Evolutionary conservation across 495 filamentous ascomycete genomes (phyloP).

Genomic region (Tuber borchii): DNA sequence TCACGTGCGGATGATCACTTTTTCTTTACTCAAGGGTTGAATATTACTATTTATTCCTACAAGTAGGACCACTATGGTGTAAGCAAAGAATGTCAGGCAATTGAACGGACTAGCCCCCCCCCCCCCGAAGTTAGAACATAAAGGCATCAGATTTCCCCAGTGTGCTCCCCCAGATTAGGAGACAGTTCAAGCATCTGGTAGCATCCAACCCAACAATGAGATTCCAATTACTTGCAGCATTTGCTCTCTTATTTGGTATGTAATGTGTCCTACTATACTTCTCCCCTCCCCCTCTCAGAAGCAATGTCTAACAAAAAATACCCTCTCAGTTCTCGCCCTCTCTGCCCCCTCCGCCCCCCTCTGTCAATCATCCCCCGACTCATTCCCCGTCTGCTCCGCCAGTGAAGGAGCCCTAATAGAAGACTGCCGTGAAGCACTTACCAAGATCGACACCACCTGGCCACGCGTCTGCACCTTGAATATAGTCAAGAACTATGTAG

Average conservation of each 20-base stretch:
- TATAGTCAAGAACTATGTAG: neutral
- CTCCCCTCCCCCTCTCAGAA: neutral
- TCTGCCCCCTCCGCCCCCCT: neutral
- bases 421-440: neutral
- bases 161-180: neutral
- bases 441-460: neutral
- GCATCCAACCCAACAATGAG: neutral
- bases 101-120: too few species aligned
- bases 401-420: neutral
- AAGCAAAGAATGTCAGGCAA: neutral
- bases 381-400: neutral
- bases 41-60: neutral
- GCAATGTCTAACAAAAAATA: neutral
- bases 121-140: neutral
- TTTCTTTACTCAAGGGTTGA: neutral
- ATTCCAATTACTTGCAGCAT: neutral
- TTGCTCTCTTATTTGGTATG: neutral
- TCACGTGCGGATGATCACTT: neutral
- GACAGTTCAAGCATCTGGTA: neutral
- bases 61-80: neutral
- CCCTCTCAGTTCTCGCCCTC: neutral
- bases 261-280: neutral
- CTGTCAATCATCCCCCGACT: neutral
- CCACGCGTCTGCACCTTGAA: neutral
- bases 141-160: neutral